These are phyloP conservation scores for Trichophaea hybrida DNA, from an alignment of 2,329 filamentous ascomycete genomes.

Conservation along the genomic window DNA sequence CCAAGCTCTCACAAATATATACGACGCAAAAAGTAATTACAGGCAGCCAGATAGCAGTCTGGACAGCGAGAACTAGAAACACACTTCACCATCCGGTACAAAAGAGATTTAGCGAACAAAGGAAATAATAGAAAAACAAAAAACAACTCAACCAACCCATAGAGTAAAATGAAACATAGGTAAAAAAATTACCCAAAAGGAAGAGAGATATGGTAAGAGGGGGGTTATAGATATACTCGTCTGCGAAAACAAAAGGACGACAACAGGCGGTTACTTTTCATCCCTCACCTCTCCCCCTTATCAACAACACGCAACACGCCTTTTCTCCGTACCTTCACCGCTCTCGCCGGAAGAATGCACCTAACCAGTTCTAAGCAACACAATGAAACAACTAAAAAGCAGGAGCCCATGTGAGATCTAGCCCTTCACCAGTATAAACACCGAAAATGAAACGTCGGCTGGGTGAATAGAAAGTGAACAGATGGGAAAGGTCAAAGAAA, in stretches of 20 bases:
- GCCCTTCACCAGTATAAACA: neutral
- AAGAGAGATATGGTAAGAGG: neutral
- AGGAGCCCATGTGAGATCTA: neutral
- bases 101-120: neutral
- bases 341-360: conserved; percentile 8
- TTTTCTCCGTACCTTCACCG: neutral
- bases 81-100: neutral
- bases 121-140: neutral
- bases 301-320: neutral
- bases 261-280: neutral
- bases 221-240: neutral
- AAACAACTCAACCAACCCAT: neutral
- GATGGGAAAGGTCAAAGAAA: conserved; percentile 15
- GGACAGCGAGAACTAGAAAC: neutral
- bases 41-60: neutral
- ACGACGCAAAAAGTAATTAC: neutral
- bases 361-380: conserved; percentile 4
- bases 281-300: neutral
- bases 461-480: conserved; percentile 12
- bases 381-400: conserved; percentile 1
- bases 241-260: neutral
- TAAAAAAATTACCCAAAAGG: neutral
- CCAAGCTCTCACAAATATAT: neutral
- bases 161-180: neutral
- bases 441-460: neutral